A percentile compares a stretch with the other conserved stretches of the same genome.
These are phyloP conservation scores for Pleurotus salmoneostramineus DNA, from an alignment of 768 basidiomycete genomes.

Conservation along the genomic window DNA sequence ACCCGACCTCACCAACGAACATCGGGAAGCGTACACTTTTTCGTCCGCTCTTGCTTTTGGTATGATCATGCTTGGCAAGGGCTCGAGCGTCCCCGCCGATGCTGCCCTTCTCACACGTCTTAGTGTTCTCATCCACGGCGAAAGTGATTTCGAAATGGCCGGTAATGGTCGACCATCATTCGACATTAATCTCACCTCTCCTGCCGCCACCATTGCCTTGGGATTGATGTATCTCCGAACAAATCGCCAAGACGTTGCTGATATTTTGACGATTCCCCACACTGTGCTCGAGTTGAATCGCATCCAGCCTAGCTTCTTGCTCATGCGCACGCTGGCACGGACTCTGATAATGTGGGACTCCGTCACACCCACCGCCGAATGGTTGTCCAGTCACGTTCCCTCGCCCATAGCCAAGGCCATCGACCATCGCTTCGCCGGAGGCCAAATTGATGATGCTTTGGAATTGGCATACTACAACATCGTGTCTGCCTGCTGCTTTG, in stretches of 20 bases:
- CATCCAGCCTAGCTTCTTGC: slow-evolving; percentile 84
- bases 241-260: slow-evolving; percentile 79
- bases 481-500: slow-evolving; percentile 88
- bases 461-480: slow-evolving; percentile 93
- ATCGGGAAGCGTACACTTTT: slow-evolving; percentile 90
- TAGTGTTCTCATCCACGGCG: slow-evolving; percentile 74
- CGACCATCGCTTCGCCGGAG: slow-evolving; percentile 46
- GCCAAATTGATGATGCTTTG: slow-evolving; percentile 59
- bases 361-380: slow-evolving; percentile 67
- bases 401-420: slow-evolving; percentile 56
- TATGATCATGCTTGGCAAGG: slow-evolving; percentile 93
- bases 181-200: slow-evolving; percentile 88
- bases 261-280: slow-evolving; percentile 79
- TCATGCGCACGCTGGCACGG: slow-evolving; percentile 75
- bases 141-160: slow-evolving; percentile 39
- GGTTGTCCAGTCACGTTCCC: slow-evolving; percentile 74
- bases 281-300: slow-evolving; percentile 76
- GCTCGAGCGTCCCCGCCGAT: slow-evolving; percentile 76
- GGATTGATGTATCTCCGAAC: slow-evolving; percentile 93
- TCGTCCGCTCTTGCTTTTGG: slow-evolving; percentile 89
- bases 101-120: slow-evolving; percentile 63
- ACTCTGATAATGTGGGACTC: slow-evolving; percentile 85
- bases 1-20: slow-evolving; percentile 81
- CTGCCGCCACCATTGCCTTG: slow-evolving; percentile 86
- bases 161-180: slow-evolving; percentile 43